Conservation (phyloP, 331 rosid genomes). For the Cucumis variabilis region DNA sequence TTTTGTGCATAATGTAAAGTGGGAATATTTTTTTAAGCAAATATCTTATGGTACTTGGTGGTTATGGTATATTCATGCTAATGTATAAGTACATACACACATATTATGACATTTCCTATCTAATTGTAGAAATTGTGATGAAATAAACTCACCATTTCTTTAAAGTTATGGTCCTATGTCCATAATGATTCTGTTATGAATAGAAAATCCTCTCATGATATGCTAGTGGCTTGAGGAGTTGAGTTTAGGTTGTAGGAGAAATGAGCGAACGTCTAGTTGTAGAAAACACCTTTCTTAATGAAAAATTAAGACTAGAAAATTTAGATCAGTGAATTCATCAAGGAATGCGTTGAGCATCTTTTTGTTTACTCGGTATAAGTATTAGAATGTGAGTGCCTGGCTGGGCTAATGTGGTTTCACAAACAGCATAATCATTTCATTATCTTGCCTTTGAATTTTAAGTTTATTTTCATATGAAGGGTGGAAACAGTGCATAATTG, state of each 20-base stretch:
- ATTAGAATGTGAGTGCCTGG: neutral
- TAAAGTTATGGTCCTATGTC: too few relatives aligned
- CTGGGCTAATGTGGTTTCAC: neutral
- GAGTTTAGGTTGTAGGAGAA: neutral
- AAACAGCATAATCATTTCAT: neutral
- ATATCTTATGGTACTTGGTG: too few relatives aligned
- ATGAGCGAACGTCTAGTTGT: neutral
- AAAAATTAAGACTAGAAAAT: neutral
- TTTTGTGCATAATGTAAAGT: too few relatives aligned
- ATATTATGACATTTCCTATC: too few relatives aligned
- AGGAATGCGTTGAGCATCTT: neutral
- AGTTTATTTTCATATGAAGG: neutral
- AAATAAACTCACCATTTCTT: too few relatives aligned
- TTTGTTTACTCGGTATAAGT: neutral
- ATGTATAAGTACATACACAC: too few relatives aligned
- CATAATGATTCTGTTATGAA: too few relatives aligned
- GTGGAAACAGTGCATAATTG: neutral
- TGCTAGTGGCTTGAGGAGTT: conserved; percentile 7
- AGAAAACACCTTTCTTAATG: neutral
- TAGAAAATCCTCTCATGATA: neutral
- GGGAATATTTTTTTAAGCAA: too few relatives aligned
- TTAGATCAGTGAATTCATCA: neutral
- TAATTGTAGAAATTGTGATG: too few relatives aligned
- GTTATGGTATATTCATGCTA: too few relatives aligned
- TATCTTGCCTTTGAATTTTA: conserved; percentile 7